phyloP scores from a whole-genome alignment of 306 rosid species.

The Begonia peltatifolia region DNA sequence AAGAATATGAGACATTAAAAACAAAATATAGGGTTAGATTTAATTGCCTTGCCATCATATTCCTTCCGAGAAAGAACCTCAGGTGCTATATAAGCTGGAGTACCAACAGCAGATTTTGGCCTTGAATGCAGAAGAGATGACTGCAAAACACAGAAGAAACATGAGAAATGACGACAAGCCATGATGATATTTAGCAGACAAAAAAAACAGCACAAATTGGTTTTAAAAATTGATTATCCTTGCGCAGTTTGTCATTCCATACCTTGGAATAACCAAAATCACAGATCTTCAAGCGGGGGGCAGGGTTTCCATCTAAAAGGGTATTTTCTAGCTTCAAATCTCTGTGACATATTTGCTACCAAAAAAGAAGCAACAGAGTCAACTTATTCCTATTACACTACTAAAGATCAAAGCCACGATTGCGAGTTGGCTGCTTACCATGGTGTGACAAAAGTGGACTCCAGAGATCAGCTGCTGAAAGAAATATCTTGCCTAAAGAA shows the following conservation, averaged over 20 bases:
- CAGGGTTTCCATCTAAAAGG: not conserved
- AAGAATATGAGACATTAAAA: not conserved
- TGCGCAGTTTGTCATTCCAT: no score
- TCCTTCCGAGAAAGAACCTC: not conserved
- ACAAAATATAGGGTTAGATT: not conserved
- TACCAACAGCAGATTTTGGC: not conserved
- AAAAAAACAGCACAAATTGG: not conserved
- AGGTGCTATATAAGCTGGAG: not conserved
- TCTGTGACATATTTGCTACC: not conserved
- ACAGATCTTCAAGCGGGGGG: not conserved
- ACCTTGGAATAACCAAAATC: not conserved
- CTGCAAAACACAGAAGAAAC: not conserved
- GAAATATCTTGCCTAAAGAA: not conserved
- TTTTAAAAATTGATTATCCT: not conserved
- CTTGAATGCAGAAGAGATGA: conserved; percentile 1
- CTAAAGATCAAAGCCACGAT: not conserved
- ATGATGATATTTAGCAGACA: not conserved
- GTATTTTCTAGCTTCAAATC: not conserved
- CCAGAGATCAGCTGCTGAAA: conserved; percentile 5
- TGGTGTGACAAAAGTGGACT: not conserved
- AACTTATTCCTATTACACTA: not conserved
- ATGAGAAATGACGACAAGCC: not conserved
- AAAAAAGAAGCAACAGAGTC: not conserved
- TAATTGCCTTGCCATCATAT: not conserved
- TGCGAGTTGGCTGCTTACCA: not conserved